Evolutionary conservation across 306 rosid species (phyloP), one percentile per base, ranked within the genome.

Genomic region (Rubus idaeus): DNA sequence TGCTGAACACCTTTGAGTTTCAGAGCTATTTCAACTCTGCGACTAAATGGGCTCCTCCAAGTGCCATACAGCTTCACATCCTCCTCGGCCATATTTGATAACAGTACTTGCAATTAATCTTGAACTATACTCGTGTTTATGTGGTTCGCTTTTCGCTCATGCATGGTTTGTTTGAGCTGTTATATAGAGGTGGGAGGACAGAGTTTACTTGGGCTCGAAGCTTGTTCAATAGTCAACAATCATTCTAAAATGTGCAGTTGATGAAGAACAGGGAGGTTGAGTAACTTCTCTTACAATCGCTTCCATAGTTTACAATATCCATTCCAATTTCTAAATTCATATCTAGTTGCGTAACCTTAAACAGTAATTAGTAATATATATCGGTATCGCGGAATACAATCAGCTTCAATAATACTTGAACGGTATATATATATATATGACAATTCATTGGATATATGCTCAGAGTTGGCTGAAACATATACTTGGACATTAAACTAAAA

Each of bases 1-100:
- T 82, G 88, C 0, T 83, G 46, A 17, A 92, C 71, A 11, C 89
- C 94, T 75, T 93, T 93, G 21, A 93, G 44, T 2, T 76, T 84
- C 44, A 90, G 88, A 56, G 90, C 94, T 1, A 87, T 75, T 2
- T 80, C 77, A 2, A 85, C 85, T 46, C 89, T 85, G 42, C 76
- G 56, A 46, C 83, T 84, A 61, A 76, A 85, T 0, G 89, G 86
- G 78, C 96, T 91, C 41, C 63, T 81, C 66, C 67, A 46, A 16
- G 3, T 49, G 18, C 91, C 90, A 53, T 77, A 69, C 10, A 88
- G 72, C 49, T 65, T 76, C 77, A 88, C 82, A 4, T 60, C 65
- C 39, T 77, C 87, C 71, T 81, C 82, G 3, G 42, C 75, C 81
- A 81, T 60, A 23, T 26, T 4, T 75, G 55, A 8, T 63, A 9